Percentiles rank a stretch among this genome's conserved stretches.
These are phyloP conservation scores for Oryza coarctata DNA, from an alignment of 176 grass and related monocot genomes.

Conservation along the genomic window DNA sequence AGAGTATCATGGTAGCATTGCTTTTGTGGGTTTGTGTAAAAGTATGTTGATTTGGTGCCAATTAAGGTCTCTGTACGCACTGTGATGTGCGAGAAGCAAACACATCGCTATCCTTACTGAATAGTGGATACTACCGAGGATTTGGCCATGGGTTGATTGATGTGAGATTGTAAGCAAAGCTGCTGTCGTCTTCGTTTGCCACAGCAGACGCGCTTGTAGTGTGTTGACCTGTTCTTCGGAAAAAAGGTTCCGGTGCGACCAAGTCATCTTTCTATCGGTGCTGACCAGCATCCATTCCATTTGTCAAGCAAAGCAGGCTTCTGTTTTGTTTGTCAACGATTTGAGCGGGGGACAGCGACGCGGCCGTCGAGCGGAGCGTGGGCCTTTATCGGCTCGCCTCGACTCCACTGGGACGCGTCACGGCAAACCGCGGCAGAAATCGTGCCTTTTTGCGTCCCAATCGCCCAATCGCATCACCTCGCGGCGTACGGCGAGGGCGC, in stretches of 20 bases:
- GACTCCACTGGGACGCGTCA: not conserved
- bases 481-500: too few species aligned
- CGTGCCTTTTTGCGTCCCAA: not conserved
- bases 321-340: not conserved
- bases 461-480: too few species aligned
- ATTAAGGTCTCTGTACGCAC: too few species aligned
- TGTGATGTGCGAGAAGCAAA: not conserved
- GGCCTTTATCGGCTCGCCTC: too few species aligned
- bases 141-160: not conserved
- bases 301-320: not conserved
- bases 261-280: not conserved
- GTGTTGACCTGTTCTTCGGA: not conserved
- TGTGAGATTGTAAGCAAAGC: not conserved
- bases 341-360: not conserved
- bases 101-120: not conserved
- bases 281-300: not conserved
- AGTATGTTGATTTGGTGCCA: not conserved
- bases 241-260: not conserved
- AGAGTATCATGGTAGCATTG: not conserved
- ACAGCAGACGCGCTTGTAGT: not conserved
- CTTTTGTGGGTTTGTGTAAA: not conserved
- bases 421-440: not conserved
- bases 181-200: not conserved
- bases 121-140: not conserved
- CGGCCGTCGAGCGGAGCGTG: not conserved